Evolutionary conservation across 139 green algal genomes (phyloP), one percentile per base, ranked within the genome.

Genomic region (Chlamydomonas applanata): DNA sequence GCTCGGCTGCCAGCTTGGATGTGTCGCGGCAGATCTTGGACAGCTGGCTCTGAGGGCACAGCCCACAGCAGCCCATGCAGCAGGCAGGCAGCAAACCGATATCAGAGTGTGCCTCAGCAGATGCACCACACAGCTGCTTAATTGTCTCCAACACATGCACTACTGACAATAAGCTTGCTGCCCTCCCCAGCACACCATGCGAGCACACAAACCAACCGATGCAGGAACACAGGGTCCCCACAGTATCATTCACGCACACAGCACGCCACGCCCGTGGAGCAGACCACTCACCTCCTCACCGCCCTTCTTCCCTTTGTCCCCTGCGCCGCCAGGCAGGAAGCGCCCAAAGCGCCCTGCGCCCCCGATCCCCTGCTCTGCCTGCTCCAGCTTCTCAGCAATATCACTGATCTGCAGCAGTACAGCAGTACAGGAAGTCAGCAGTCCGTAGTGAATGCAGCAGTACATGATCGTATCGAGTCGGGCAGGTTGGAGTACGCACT

Each of bases 321-420:
- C 64, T 20, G 20, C 64, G 34, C 35, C 36, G 2, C 59, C 59
- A 36, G 59, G n/a, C n/a, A 66, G 22, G 59, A 36, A 66, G n/a
- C 59, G 29, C n/a, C 59, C 59, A 66, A 36, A 66, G 3, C 59
- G 59, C 22, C 59, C 59, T 40, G 11, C 30, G 11, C 59, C 27
- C 52, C 32, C 60, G 9, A 73, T 46, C 1, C 30, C 11, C 67
- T 60, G 40, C 54, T 94, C 92, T 20, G 81, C 91, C 64, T 93
- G 87, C 82, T 97, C 94, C 73, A 98, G 86, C 86, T 98, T 98
- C 76, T 97, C 92, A 44, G 87, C 92, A 14, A 98, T 87, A 76
- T 98, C 95, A 9, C 70, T 78, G 33, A 97, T 87, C 82, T 98
- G 67, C 27, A n/a, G 30, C 59, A 66, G n/a, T 36, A 24, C 34